These are phyloP conservation scores for Morella rubra DNA, from an alignment of 306 rosid species.

Conservation along the genomic window DNA sequence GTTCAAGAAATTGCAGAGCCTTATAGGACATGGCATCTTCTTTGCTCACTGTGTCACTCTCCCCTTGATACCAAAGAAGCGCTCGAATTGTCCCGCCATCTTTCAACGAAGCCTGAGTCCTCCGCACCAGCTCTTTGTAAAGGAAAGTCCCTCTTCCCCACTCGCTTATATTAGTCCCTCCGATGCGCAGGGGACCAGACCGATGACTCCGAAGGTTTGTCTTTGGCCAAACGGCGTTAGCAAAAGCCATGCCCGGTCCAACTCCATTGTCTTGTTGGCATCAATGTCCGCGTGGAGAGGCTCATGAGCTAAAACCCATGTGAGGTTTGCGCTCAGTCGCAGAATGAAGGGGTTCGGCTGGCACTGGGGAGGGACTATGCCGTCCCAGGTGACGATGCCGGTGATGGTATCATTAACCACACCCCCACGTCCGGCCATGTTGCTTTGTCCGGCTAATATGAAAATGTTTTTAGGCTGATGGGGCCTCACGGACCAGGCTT, in stretches of 20 bases:
- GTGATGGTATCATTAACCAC: constrained; percentile 20
- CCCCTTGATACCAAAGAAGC: constrained; percentile 84
- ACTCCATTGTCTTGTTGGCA: constrained; percentile 31
- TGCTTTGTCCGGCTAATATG: constrained; percentile 94
- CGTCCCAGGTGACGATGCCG: constrained; percentile 55
- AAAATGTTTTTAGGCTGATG: constrained; percentile 36
- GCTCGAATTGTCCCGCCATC: constrained; percentile 45
- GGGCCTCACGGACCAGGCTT: constrained; percentile 16
- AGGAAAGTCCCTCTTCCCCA: constrained; percentile 47
- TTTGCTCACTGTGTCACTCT: constrained; percentile 47
- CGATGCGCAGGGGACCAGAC: constrained; percentile 60
- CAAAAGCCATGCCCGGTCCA: constrained; percentile 50
- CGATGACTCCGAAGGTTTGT: constrained; percentile 28
- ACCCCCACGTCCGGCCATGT: constrained; percentile 97
- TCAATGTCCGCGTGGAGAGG: constrained; percentile 70
- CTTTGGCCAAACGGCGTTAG: constrained; percentile 28
- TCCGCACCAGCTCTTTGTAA: constrained; percentile 51
- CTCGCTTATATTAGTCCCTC: constrained; percentile 42
- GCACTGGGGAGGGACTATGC: constrained; percentile 57
- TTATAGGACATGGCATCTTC: constrained; percentile 49
- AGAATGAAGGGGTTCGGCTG: constrained; percentile 40
- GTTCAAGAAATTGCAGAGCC: constrained; percentile 41
- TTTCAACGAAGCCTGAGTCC: constrained; percentile 47
- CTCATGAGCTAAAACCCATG: constrained; percentile 71
- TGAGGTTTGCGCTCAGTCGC: constrained; percentile 44